Conservation (phyloP, 257 asterid genomes). For the Henckelia pumila region DNA sequence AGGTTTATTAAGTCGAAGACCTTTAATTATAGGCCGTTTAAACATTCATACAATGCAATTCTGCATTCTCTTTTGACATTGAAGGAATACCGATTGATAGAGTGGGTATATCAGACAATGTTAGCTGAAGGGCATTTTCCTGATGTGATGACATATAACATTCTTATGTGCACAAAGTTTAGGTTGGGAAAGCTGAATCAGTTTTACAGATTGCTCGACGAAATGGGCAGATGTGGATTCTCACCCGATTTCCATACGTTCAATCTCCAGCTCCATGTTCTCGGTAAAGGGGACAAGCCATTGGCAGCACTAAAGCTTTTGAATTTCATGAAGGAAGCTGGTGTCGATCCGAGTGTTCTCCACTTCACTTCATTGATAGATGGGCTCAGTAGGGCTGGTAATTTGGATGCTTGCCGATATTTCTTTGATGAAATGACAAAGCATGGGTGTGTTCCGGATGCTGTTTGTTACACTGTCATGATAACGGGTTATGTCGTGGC, state of each 20-base stretch:
- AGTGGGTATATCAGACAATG: constrained; percentile 94
- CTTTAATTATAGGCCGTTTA: constrained; percentile 82
- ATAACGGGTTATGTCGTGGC: constrained; percentile 79
- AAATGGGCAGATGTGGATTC: constrained; percentile 74
- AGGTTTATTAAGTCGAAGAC: constrained; percentile 77
- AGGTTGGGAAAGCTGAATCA: constrained; percentile 80
- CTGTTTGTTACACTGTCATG: constrained; percentile 88
- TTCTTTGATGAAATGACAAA: constrained; percentile 73
- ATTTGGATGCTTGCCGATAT: constrained; percentile 74
- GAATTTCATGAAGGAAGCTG: constrained; percentile 86
- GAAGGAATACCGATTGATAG: constrained; percentile 70
- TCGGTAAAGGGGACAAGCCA: constrained; percentile 83
- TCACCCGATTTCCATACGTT: constrained; percentile 87
- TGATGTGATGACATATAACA: constrained; percentile 79
- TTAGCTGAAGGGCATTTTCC: constrained; percentile 72
- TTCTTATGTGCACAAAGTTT: constrained; percentile 80
- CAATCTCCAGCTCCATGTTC: constrained; percentile 81
- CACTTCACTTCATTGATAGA: constrained; percentile 90
- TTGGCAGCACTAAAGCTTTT: constrained; percentile 79
- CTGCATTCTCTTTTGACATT: constrained; percentile 63
- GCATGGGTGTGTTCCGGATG: constrained; percentile 76
- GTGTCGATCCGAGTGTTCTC: constrained; percentile 64
- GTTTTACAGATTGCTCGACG: constrained; percentile 72
- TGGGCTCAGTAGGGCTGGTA: constrained; percentile 93
- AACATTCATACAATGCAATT: constrained; percentile 76